Base-by-base conservation (phyloP, 768 basidiomycete species). In the Trametes cubensis region DNA sequence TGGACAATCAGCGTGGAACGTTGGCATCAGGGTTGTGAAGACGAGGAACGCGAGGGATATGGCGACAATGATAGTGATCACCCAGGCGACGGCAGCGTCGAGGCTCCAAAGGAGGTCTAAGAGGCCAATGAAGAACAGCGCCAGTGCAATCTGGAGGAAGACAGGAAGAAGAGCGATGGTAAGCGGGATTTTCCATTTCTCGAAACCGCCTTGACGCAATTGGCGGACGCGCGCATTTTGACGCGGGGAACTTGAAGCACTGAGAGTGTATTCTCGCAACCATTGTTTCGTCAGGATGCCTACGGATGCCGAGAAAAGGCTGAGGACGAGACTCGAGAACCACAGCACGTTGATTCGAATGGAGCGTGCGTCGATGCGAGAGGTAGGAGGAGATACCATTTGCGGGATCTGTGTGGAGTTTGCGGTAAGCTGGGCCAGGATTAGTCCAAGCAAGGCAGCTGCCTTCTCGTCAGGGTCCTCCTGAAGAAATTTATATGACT, bases 241-340 rank as follows among this genome's bases (percentile, higher is more conserved):
- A 18, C 66, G 65, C 0, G 71, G 41, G 13, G 66, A 63, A 3
- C 67, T 67, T 6, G 66, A 62, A n/a, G 55, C 48, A 28, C 53
- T 60, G 20, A 65, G 51, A 25, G 53, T 56, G 42, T 69, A 69
- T 7, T 67, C 64, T 14, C 64, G 64, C 2, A 70, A 18, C 71
- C 68, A 70, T 54, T 71, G 69, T 28, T 69, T 71, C 0, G 65
- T 67, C 14, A 73, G 58, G 50, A 68, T 66, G 41, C 67, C 66
- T 17, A 66, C 45, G 1, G 72, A 56, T 0, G 70, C 71, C 14
- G 66, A 61, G 14, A 63, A 48, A 28, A 73, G 70, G 46, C 66
- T 67, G 49, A 70, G 44, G 1, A 66, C 60, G 17, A 73, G 66
- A 38, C 70, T 71, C 1, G 63, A 54, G 50, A 70, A 65, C 69